Evolutionary conservation across 345 rosid species (phyloP).

Genomic region (Citrus reticulata): DNA sequence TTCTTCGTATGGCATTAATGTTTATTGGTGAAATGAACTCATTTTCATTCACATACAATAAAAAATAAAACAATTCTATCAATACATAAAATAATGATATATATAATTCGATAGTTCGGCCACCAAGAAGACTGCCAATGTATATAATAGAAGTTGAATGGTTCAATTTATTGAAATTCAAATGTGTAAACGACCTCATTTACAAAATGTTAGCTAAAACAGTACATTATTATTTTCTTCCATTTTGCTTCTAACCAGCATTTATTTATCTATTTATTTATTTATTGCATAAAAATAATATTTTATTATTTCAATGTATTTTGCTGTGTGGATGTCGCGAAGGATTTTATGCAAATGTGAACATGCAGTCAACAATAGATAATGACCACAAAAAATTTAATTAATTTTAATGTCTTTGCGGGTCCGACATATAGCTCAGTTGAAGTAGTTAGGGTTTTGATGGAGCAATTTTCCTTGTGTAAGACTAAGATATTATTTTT

Average conservation of each 20-base stretch:
- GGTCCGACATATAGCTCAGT: background rate
- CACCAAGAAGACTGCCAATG: background rate
- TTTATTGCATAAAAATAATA: no score
- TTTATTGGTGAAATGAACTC: background rate
- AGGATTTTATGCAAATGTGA: background rate
- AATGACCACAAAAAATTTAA: background rate
- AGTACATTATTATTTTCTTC: no score
- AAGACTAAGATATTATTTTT: background rate
- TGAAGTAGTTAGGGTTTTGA: conserved; percentile 8
- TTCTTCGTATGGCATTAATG: background rate
- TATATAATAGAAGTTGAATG: no score
- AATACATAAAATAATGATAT: background rate
- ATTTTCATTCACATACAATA: background rate
- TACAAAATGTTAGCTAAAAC: no score
- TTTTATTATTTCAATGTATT: no score
- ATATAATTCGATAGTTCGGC: background rate
- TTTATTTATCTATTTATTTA: no score
- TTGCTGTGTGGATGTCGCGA: no score
- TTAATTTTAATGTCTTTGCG: background rate
- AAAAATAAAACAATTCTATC: background rate
- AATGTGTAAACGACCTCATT: no score
- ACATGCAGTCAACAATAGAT: no score
- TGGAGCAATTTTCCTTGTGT: background rate
- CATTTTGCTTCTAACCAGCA: no score
- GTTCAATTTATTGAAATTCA: no score